Percentiles rank a stretch among this genome's conserved stretches.
These are phyloP conservation scores for Aureobasidium namibiae DNA, from an alignment of 2,329 filamentous ascomycete genomes.

Conservation along the genomic window DNA sequence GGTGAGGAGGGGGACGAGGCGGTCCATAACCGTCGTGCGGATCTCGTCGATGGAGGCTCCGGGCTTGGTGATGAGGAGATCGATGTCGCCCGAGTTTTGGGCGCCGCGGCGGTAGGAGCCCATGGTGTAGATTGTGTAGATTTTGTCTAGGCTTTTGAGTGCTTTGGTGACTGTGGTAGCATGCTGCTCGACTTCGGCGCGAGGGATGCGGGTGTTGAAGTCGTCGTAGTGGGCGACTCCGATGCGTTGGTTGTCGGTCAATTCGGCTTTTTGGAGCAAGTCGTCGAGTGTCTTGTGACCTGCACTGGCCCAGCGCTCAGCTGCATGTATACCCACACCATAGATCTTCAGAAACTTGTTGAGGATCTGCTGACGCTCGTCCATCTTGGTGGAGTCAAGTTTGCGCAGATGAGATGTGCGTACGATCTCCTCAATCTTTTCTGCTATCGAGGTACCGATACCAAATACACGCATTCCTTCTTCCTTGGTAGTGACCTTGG, in stretches of 20 bases:
- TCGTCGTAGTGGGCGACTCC: slow-evolving; percentile 76
- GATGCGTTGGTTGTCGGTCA: slow-evolving; percentile 63
- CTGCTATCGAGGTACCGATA: slow-evolving; percentile 65
- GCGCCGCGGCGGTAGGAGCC: slow-evolving; percentile 82
- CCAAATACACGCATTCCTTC: slow-evolving; percentile 60
- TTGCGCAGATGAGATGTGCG: slow-evolving; percentile 62
- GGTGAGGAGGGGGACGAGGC: slow-evolving; percentile 56
- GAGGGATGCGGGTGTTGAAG: slow-evolving; percentile 69
- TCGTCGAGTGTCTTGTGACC: slow-evolving; percentile 71
- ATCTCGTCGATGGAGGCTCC: slow-evolving; percentile 52
- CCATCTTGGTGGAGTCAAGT: slow-evolving; percentile 60
- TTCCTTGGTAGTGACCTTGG: slow-evolving; percentile 57
- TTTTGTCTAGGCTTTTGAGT: slow-evolving; percentile 52
- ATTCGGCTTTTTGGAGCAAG: slow-evolving; percentile 49
- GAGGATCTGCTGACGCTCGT: slow-evolving; percentile 58
- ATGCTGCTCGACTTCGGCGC: slow-evolving; percentile 64
- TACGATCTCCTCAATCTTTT: slow-evolving; percentile 85
- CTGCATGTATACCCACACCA: slow-evolving; percentile 62
- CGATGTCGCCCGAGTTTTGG: slow-evolving; percentile 68
- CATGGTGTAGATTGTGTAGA: slow-evolving; percentile 63
- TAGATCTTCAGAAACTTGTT: slow-evolving; percentile 71
- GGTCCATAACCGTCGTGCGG: slow-evolving; percentile 51
- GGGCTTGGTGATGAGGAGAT: slow-evolving; percentile 70
- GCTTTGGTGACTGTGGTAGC: slow-evolving; percentile 54
- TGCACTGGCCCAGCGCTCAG: slow-evolving; percentile 65